Percentiles rank a stretch among this genome's conserved stretches.
These are phyloP conservation scores for Leptographium procerum DNA, from an alignment of 2,329 filamentous ascomycete genomes.

Conservation along the genomic window DNA sequence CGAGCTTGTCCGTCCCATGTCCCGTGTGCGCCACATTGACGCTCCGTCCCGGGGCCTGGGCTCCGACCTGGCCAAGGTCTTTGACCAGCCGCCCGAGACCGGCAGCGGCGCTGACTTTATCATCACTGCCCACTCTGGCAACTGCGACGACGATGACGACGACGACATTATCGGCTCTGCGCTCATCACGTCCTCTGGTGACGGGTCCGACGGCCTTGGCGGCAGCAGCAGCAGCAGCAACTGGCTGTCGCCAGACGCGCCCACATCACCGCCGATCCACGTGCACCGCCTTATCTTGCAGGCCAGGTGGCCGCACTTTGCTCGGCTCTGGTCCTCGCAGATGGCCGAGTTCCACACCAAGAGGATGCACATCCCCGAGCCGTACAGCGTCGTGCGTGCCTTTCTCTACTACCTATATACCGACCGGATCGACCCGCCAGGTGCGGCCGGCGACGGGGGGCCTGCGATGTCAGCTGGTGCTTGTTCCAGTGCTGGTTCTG, in stretches of 20 bases:
- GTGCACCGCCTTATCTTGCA: slow-evolving; percentile 92
- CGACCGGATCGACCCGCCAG: slow-evolving; percentile 62
- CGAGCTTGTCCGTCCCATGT: slow-evolving; percentile 35
- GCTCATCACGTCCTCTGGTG: slow-evolving; percentile 21
- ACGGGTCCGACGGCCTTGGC: background rate
- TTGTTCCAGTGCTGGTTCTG: too few species aligned
- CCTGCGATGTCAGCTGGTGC: background rate
- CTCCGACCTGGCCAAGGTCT: slow-evolving; percentile 72
- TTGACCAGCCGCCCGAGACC: slow-evolving; percentile 73
- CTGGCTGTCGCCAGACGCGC: slow-evolving; percentile 50
- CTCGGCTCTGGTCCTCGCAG: slow-evolving; percentile 78
- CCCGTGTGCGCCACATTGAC: slow-evolving; percentile 34
- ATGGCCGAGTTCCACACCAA: slow-evolving; percentile 98
- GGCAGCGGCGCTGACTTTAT: slow-evolving; percentile 85
- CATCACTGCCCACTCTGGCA: slow-evolving; percentile 74
- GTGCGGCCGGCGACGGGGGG: slow-evolving; percentile 26
- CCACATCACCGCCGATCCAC: slow-evolving; percentile 74
- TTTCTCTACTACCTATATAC: slow-evolving; percentile 97
- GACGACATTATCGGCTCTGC: slow-evolving; percentile 48
- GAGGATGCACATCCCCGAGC: slow-evolving; percentile 95
- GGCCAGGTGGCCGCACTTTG: slow-evolving; percentile 94
- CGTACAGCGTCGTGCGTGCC: slow-evolving; percentile 84
- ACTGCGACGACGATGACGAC: slow-evolving; percentile 22
- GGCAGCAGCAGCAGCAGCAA: slow-evolving; percentile 23
- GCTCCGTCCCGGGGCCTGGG: slow-evolving; percentile 61